A percentile compares a stretch with the other conserved stretches of the same genome.
These are phyloP conservation scores for Ploettnerulaceae sp. DNA, from an alignment of 2,329 filamentous ascomycete species.

Conservation along the genomic window DNA sequence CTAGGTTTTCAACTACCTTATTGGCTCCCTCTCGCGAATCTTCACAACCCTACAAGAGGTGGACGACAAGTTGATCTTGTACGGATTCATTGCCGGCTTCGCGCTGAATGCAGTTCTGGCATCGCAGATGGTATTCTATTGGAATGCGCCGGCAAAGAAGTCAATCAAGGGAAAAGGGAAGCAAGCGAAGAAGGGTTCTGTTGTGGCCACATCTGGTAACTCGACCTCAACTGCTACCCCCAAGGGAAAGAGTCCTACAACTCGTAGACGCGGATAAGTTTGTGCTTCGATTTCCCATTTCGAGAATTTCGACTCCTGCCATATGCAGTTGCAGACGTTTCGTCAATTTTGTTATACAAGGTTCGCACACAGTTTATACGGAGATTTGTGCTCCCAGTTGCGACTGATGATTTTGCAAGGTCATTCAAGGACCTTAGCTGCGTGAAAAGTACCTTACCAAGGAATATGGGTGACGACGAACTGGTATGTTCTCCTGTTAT, in stretches of 20 bases:
- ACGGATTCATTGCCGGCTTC: conserved; percentile 89
- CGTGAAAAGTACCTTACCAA: too few relatives aligned
- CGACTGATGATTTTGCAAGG: too few relatives aligned
- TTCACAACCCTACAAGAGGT: conserved; percentile 98
- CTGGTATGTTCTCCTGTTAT: too few relatives aligned
- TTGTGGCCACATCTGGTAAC: conserved; percentile 14
- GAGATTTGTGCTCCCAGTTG: too few relatives aligned
- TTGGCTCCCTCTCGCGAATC: conserved; percentile 87
- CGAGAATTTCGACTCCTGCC: conserved; percentile 21
- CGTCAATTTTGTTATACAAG: not conserved
- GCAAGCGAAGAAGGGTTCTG: conserved; percentile 34
- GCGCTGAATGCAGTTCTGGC: conserved; percentile 83
- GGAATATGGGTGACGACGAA: too few relatives aligned
- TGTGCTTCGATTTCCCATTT: not conserved
- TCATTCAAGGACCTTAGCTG: too few relatives aligned
- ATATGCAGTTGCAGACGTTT: conserved; percentile 23
- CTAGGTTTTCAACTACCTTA: conserved; percentile 96
- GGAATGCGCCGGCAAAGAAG: conserved; percentile 63
- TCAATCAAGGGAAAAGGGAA: conserved; percentile 44
- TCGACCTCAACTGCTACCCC: conserved; percentile 25
- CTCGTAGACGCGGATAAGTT: conserved; percentile 31
- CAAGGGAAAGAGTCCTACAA: conserved; percentile 31
- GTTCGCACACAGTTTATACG: not conserved
- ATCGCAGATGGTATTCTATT: conserved; percentile 91
- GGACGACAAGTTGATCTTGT: conserved; percentile 91